Percentiles rank a stretch among this genome's conserved stretches.
These are phyloP conservation scores for Penicillium cosmopolitanum DNA, from an alignment of 495 filamentous ascomycete species.

Conservation along the genomic window DNA sequence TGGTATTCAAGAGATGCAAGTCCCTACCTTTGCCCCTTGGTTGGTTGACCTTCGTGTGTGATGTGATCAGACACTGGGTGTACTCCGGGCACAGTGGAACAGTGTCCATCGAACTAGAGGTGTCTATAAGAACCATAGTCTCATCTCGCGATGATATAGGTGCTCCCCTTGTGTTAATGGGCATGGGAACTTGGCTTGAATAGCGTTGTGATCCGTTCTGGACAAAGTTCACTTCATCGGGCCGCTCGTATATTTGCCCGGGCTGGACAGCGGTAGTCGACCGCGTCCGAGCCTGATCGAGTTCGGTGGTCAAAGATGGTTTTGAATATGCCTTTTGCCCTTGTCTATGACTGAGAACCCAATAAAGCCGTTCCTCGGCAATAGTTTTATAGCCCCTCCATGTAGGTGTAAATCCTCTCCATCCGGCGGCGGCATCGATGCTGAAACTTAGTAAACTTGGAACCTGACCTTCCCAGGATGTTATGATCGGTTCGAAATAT, in stretches of 20 bases:
- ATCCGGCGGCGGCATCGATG: conserved; percentile 47
- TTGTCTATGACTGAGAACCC: conserved; percentile 50
- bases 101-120: conserved; percentile 51
- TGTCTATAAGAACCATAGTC: conserved; percentile 52
- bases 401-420: conserved; percentile 51
- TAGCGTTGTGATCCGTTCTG: conserved; percentile 45
- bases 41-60: conserved; percentile 39
- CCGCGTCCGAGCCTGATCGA: conserved; percentile 43
- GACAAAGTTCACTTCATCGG: conserved; percentile 43
- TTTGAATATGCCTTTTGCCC: conserved; percentile 34
- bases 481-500: conserved; percentile 54
- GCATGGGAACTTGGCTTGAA: conserved; percentile 48
- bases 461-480: conserved; percentile 41
- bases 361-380: conserved; percentile 53
- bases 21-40: conserved; percentile 50
- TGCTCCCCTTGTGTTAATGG: conserved; percentile 28
- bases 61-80: conserved; percentile 46
- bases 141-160: conserved; percentile 43
- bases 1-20: neutral
- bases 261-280: conserved; percentile 47
- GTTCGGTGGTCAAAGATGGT: conserved; percentile 45
- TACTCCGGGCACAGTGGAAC: conserved; percentile 45
- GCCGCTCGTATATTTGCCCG: conserved; percentile 40
- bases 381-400: conserved; percentile 54
- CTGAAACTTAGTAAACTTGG: conserved; percentile 51